phyloP scores from a whole-genome alignment of 805 yeast genomes.

The Candida pseudoglaebosa region DNA sequence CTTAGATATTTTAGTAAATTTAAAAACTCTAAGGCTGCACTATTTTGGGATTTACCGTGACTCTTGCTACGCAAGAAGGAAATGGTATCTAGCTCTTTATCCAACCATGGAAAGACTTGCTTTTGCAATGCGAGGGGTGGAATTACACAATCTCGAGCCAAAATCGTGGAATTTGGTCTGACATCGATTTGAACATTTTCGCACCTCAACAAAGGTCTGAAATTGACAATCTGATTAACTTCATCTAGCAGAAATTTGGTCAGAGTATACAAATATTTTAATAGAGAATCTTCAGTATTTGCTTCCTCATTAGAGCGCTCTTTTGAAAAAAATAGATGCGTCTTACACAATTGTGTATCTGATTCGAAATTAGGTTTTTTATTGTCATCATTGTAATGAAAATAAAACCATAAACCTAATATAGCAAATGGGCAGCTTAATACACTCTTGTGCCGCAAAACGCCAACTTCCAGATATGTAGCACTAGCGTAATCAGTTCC shows the following conservation, averaged over 20 bases:
- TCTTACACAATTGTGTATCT: neutral
- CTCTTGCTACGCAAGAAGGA: neutral
- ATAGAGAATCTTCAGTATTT: too few species aligned
- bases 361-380: neutral
- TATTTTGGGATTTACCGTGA: neutral
- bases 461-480: neutral
- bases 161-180: neutral
- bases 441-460: neutral
- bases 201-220: neutral
- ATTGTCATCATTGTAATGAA: neutral
- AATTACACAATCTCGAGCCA: neutral
- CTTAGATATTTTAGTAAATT: neutral
- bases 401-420: slow-evolving; percentile 1
- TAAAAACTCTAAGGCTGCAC: neutral
- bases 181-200: neutral
- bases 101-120: slow-evolving; percentile 2
- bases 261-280: neutral
- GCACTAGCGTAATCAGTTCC: neutral
- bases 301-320: too few species aligned
- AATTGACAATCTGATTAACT: neutral
- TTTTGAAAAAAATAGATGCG: slow-evolving; percentile 1
- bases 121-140: slow-evolving; percentile 2
- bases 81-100: neutral
- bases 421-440: slow-evolving; percentile 3
- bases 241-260: neutral